Evolutionary conservation across 305 asterid genomes (phyloP).

Genomic region (Ruellia speciosa): DNA sequence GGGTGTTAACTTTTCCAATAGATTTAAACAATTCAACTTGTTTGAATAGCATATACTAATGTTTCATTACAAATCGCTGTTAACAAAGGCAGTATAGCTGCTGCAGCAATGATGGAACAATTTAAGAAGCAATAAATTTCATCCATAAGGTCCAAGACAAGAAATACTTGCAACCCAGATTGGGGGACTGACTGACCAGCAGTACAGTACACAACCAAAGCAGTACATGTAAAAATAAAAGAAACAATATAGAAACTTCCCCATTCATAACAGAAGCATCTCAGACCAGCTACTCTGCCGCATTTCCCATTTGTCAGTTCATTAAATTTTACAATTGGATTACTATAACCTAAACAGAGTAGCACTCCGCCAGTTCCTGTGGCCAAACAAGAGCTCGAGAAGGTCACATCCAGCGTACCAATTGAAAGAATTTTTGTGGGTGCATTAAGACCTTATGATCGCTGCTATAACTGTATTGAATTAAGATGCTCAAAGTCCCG

Average conservation of each 20-base stretch:
- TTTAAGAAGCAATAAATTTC: too few species aligned
- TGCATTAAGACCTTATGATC: not conserved
- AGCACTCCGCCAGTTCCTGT: not conserved
- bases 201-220: not conserved
- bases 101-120: too few species aligned
- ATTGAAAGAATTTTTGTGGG: not conserved
- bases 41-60: too few species aligned
- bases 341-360: not conserved
- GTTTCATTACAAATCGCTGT: too few species aligned
- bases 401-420: not conserved
- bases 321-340: not conserved
- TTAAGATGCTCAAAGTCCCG: conserved; percentile 56
- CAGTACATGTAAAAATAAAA: not conserved
- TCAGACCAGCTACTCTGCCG: not conserved
- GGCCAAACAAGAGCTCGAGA: not conserved
- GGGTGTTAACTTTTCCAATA: too few species aligned
- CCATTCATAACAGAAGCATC: not conserved
- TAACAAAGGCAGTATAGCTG: too few species aligned
- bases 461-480: conserved; percentile 31
- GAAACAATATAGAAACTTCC: not conserved
- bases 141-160: too few species aligned
- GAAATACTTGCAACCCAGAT: too few species aligned
- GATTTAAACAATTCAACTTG: too few species aligned
- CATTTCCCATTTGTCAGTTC: not conserved
- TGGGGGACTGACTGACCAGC: too few species aligned